Evolutionary conservation across 345 rosid genomes (phyloP), one percentile per base, ranked within the genome.

Genomic region (Citrus cavaleriei): DNA sequence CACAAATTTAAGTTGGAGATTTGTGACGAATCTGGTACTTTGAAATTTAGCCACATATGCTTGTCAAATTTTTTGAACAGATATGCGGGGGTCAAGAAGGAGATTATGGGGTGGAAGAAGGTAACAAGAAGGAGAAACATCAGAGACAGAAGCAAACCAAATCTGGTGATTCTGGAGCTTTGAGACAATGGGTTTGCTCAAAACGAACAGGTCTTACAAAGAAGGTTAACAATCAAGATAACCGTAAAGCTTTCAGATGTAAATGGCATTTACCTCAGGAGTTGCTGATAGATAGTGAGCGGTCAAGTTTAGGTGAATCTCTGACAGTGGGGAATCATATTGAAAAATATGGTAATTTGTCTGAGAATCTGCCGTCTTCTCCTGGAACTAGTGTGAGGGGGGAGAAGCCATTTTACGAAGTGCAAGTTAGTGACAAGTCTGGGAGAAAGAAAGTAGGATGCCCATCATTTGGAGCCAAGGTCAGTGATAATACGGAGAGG

Each of bases 161-260:
- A 68, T 37, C 88, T 6, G 75, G 86, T 90, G 88, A 84, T 79
- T 87, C 86, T 77, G 90, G 92, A 83, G 85, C 86, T 70, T 87
- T 86, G 68, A 86, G 86, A 77, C 90, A 84, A 67, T 86, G 97
- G 90, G 84, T 85, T 74, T 79, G 91, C 81, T 86, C 97, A 5
- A 91, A 93, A 86, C 87, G 86, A 85, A 82, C 88, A 32, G 80
- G 87, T 81, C 72, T 86, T 27, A 57, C 87, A 14, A 94, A 88
- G 87, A 91, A 89, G 88, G 68, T 78, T 22, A 74, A 75, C 63
- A 85, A 80, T 73, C 72, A 83, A 81, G 91, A 77, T 64, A 77
- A 74, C 24, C 71, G 77, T 67, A 85, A 84, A 57, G 82, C 89
- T 78, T 78, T 55, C 68, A 78, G 70, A 72, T 78, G 89, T 78